Percentiles rank a stretch among this genome's conserved stretches.
These are phyloP conservation scores for Atkinsonella hypoxylon DNA, from an alignment of 2,329 filamentous ascomycete genomes.

Conservation along the genomic window DNA sequence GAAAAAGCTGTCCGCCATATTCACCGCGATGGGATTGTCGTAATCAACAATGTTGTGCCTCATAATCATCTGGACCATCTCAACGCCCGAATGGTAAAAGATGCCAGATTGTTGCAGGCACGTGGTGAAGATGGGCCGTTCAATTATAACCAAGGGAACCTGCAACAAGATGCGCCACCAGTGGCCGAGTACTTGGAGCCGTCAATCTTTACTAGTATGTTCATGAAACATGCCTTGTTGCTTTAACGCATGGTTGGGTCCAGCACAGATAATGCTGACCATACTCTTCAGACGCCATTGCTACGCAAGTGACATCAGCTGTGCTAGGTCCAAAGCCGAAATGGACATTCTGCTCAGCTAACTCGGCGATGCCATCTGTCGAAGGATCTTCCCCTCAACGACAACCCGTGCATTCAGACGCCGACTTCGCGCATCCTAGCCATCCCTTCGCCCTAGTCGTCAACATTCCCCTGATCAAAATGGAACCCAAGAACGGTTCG, in stretches of 20 bases:
- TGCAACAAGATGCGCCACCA: slow-evolving; percentile 48
- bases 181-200: slow-evolving; percentile 34
- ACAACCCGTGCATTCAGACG: slow-evolving; percentile 48
- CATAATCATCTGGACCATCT: slow-evolving; percentile 39
- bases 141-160: slow-evolving; percentile 51
- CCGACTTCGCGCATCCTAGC: slow-evolving; percentile 42
- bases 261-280: no score
- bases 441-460: slow-evolving; percentile 43
- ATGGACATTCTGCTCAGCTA: slow-evolving; percentile 47
- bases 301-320: slow-evolving; percentile 41
- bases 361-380: slow-evolving; percentile 25
- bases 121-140: slow-evolving; percentile 42
- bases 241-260: no score
- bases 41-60: slow-evolving; percentile 40
- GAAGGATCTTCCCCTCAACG: slow-evolving; percentile 21
- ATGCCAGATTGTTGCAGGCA: slow-evolving; percentile 38
- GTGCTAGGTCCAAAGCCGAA: slow-evolving; percentile 42
- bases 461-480: slow-evolving; percentile 39
- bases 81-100: slow-evolving; percentile 46
- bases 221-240: no score
- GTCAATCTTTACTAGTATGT: slow-evolving; percentile 41
- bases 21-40: slow-evolving; percentile 42
- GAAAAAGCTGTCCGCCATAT: slow-evolving; percentile 41
- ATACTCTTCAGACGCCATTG: slow-evolving; percentile 32
- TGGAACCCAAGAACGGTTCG: slow-evolving; percentile 39